A percentile compares a stretch with the other conserved stretches of the same genome.
Evolutionary conservation across 2,329 filamentous ascomycete genomes (phyloP).

Genomic region (Aspergillus calidoustus): DNA sequence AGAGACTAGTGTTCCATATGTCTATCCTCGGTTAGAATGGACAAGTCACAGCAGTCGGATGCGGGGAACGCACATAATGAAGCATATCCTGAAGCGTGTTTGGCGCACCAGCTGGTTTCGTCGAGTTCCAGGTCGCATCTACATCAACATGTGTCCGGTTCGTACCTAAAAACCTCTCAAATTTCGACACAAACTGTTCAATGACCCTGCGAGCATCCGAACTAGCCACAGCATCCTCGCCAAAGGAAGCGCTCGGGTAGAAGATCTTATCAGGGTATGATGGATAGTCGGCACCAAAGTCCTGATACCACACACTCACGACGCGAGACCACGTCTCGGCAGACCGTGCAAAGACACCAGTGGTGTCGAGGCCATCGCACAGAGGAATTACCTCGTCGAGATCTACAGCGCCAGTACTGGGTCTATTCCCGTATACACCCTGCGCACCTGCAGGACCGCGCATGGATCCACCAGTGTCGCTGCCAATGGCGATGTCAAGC

Average conservation of each 20-base stretch:
- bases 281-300: conserved; percentile 17
- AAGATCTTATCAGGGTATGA: conserved; percentile 29
- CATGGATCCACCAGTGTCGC: no score
- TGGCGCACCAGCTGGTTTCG: conserved; percentile 15
- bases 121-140: conserved; percentile 29
- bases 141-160: conserved; percentile 34
- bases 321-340: conserved; percentile 21
- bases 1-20: conserved; percentile 26
- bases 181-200: not conserved
- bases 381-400: conserved; percentile 51
- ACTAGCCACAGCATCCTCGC: conserved; percentile 9
- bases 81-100: not conserved
- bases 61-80: not conserved
- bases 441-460: no score
- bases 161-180: conserved; percentile 32
- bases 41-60: not conserved
- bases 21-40: conserved; percentile 16
- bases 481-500: no score
- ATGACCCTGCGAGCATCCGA: conserved; percentile 32
- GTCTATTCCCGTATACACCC: conserved; percentile 53
- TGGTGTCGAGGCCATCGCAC: conserved; percentile 47
- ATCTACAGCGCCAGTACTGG: conserved; percentile 46
- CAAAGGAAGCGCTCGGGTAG: conserved; percentile 10
- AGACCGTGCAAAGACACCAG: conserved; percentile 46
- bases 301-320: conserved; percentile 20